Conservation (phyloP, 345 rosid species). For the Acer negundo region DNA sequence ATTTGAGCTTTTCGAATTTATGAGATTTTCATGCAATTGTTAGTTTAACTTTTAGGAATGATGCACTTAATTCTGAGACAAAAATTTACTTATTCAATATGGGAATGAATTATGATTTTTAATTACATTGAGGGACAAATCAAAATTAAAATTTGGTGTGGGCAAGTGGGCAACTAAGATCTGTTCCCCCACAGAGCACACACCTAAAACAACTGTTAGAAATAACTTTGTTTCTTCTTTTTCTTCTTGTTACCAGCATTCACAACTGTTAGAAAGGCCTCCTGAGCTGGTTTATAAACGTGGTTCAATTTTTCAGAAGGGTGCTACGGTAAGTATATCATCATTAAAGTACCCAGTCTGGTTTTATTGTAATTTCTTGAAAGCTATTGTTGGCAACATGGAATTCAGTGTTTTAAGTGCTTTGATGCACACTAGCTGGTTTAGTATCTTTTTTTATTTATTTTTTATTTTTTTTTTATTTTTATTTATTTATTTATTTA, state of each 20-base stretch:
- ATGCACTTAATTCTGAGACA: neutral
- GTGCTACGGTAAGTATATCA: slow-evolving; percentile 60
- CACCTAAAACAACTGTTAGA: too few species aligned
- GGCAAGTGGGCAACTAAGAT: neutral
- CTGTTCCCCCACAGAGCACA: neutral
- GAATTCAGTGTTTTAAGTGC: neutral
- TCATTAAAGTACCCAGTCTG: neutral
- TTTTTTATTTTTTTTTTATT: too few species aligned
- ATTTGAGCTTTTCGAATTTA: neutral
- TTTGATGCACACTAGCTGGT: neutral
- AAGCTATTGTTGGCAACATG: neutral
- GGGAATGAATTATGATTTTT: neutral
- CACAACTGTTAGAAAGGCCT: slow-evolving; percentile 74
- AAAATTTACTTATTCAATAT: neutral
- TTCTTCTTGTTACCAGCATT: slow-evolving; percentile 59
- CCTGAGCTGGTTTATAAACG: slow-evolving; percentile 77
- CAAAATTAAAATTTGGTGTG: neutral
- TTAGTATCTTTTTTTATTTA: too few species aligned
- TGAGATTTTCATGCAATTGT: slow-evolving; percentile 6
- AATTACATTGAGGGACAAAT: neutral
- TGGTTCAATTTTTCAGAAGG: slow-evolving; percentile 70
- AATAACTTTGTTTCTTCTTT: neutral
- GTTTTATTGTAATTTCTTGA: neutral
- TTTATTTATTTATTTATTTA: too few species aligned
- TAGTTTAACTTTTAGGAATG: neutral